Base-by-base conservation (phyloP, 225 moss, liverwort and hornwort genomes). In the Polytrichum commune region DNA sequence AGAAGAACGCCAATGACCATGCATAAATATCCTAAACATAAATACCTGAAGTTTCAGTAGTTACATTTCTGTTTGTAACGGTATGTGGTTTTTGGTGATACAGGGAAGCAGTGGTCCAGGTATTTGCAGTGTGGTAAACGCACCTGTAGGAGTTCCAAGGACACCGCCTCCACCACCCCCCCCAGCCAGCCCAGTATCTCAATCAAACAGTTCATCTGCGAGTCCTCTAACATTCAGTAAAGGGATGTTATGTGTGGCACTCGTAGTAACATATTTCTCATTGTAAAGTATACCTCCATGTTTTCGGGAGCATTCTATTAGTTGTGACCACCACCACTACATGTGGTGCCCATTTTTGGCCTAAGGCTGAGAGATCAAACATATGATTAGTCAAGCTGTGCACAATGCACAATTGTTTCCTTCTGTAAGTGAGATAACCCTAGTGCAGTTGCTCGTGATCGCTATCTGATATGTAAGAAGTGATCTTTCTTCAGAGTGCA, bases 21-120 rank as follows among this genome's bases (percentile, higher is more conserved):
- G 46, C 4, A 46, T 16, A 2, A 26, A 13, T 4, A 46, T 3
- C 46, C 4, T 16, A 46, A 20, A 24, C 58, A 9, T 58, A 35
- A 35, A 9, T 35, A 6, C 58, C 2, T 58, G 24, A 22, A 58
- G 6, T 58, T 20, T 20, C 58, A 58, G n/a, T 7, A 58, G 58
- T 58, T 20, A 9, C 58, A 58, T 22, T 22, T 20, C 58, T 22
- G 58, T 58, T 58, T 58, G 22, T 58, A 58, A 20, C 2, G 22
- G 22, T 58, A 20, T 24, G 24, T 58, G 58, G 38, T 72, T 27
- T 74, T 75, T 4, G 64, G 23, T 79, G 68, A 76, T 77, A 32
- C 71, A 86, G 85, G 82, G 85, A 35, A 86, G 85, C 67, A 82
- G 77, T 61, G 82, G 82, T 62, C 74, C 75, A 64, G 85, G 85